These are phyloP conservation scores for Dactylellina cionopaga DNA, from an alignment of 2,329 filamentous ascomycete genomes.

Conservation along the genomic window DNA sequence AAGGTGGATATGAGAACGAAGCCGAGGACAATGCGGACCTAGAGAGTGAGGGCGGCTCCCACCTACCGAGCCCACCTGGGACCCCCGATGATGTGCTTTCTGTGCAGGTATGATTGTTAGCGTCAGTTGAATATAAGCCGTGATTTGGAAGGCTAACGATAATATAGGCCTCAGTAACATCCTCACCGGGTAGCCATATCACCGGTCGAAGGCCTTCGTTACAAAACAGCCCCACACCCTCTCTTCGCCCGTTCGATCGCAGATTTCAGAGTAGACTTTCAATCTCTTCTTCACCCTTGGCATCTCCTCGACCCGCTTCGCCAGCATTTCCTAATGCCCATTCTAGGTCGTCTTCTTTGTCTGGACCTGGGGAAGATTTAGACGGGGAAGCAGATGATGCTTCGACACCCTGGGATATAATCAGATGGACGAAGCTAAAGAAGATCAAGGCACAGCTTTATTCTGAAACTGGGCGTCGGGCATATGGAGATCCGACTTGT, in stretches of 20 bases:
- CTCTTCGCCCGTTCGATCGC: conserved; percentile 91
- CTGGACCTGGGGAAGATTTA: conserved; percentile 72
- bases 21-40: conserved; percentile 52
- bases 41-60: conserved; percentile 39
- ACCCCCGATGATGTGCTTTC: conserved; percentile 81
- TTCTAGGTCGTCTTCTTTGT: conserved; percentile 81
- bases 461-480: conserved; percentile 89
- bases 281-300: conserved; percentile 65
- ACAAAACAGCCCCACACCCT: conserved; percentile 74
- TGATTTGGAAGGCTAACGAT: conserved; percentile 54
- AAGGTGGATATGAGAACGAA: conserved; percentile 16
- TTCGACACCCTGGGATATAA: conserved; percentile 92
- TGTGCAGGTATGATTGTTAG: conserved; percentile 76
- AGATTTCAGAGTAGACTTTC: conserved; percentile 87
- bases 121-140: too few relatives aligned
- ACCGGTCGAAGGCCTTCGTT: conserved; percentile 69
- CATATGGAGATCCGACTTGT: conserved; percentile 91
- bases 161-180: conserved; percentile 69
- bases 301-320: conserved; percentile 75
- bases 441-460: conserved; percentile 91
- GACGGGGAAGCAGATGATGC: conserved; percentile 74
- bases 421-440: conserved; percentile 91
- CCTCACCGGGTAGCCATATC: conserved; percentile 77
- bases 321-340: conserved; percentile 80
- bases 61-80: conserved; percentile 54